Percentiles rank a stretch among this genome's conserved stretches.
Conservation (phyloP, 225 moss, liverwort and hornwort genomes). For the Sphagnum tenellum region DNA sequence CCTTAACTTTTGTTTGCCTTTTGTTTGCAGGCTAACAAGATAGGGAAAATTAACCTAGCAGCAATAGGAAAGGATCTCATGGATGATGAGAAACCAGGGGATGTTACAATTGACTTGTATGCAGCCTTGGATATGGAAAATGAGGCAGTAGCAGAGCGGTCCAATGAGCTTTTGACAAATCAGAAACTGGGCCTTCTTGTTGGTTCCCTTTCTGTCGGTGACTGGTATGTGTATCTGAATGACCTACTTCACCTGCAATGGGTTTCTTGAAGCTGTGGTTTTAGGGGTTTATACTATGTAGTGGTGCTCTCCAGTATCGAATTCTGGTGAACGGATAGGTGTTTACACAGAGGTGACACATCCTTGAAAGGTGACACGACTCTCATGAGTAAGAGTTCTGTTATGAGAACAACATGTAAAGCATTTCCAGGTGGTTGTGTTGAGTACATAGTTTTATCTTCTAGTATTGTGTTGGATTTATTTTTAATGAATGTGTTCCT, state of each 20-base stretch:
- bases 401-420: too few relatives aligned
- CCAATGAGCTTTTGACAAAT: constrained; percentile 71
- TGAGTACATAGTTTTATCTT: background rate
- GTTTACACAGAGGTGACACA: too few relatives aligned
- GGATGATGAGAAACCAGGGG: constrained; percentile 99
- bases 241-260: background rate
- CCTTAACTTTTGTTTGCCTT: background rate
- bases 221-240: constrained; percentile 52
- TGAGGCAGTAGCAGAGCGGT: constrained; percentile 72
- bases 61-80: constrained; percentile 96
- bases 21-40: constrained; percentile 84
- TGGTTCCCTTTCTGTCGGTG: constrained; percentile 86
- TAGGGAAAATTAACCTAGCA: constrained; percentile 98
- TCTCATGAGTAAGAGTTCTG: too few relatives aligned
- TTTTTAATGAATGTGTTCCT: background rate
- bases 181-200: constrained; percentile 93
- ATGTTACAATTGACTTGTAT: constrained; percentile 95
- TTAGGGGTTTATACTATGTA: too few relatives aligned
- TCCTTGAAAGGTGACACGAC: too few relatives aligned
- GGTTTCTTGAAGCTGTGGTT: too few relatives aligned
- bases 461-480: background rate
- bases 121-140: constrained; percentile 96
- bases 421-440: too few relatives aligned
- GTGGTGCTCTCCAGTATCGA: too few relatives aligned
- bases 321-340: too few relatives aligned